Conservation (phyloP, 2,329 filamentous ascomycete species). For the Leptographium wingfieldii region DNA sequence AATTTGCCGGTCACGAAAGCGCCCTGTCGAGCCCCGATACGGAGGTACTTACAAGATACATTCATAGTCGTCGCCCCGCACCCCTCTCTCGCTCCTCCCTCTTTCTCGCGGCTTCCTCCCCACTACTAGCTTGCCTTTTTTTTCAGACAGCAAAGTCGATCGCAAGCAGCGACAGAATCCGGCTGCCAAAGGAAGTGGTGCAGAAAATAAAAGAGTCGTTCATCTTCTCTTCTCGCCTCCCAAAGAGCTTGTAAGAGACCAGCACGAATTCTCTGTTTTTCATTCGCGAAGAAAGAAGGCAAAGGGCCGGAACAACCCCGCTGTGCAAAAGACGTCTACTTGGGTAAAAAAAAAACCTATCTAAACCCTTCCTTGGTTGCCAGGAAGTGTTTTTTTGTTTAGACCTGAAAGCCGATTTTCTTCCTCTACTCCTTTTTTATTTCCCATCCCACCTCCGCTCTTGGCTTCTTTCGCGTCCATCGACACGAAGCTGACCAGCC, state of each 20-base stretch:
- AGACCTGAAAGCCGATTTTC: background rate
- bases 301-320: background rate
- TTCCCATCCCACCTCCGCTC: too few species aligned
- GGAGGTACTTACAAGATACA: background rate
- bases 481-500: background rate
- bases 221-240: background rate
- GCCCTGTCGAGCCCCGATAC: background rate
- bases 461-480: background rate
- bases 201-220: background rate
- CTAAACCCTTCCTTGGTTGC: background rate
- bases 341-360: background rate
- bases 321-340: background rate
- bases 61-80: background rate
- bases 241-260: background rate
- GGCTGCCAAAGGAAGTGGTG: background rate
- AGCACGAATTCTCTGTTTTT: background rate
- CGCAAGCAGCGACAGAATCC: background rate
- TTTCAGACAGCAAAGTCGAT: background rate
- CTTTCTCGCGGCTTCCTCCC: background rate
- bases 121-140: background rate
- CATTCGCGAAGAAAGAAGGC: background rate
- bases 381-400: slow-evolving; percentile 1
- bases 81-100: slow-evolving; percentile 1
- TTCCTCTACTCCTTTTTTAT: background rate
- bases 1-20: background rate